Base-by-base conservation (phyloP, 805 yeast genomes). In the Kodamaea nitidulidarum region DNA sequence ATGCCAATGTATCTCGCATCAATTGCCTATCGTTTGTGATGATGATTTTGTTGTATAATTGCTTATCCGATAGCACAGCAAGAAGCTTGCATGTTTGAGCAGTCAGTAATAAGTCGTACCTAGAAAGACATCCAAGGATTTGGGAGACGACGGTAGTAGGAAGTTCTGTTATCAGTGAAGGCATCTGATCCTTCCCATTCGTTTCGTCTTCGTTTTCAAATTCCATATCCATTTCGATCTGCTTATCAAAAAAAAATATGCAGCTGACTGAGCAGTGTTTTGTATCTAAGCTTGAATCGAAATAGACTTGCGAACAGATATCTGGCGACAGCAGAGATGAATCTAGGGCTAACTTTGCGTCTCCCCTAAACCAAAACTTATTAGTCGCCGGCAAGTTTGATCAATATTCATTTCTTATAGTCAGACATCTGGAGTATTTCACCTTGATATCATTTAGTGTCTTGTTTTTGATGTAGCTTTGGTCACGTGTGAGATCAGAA, bases 11-110 rank as follows among this genome's bases (percentile, higher is more conserved):
- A 26, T 35, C 39, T 15, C 7, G 12, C 15, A 35, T 35, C 31
- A 35, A 15, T 6, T 30, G 42, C 15, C 25, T 20, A 15, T 51
- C 50, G 12, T 37, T 47, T 7, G 50, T 42, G 15, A 61, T 43
- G 2, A 54, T 44, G 8, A 60, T 47, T 21, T 46, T 49, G 11
- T 43, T 40, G 43, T 60, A 59, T 9, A 61, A 34, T 20, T 52
- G 46, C 17, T 40, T 40, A 1, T 50, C 50, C 1, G 65, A 62
- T 2, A 60, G 63, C 12, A 54, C 41, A 37, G 56, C 60, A n/a
- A 58, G 47, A 33, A 43, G 37, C 24, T 49, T 44, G 31, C 57
- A 49, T 4, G 52, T 37, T 4, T 49, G 22, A 22, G 60, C 52
- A 6, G 57, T 31, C 16, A 40, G 50, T 15, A 56, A 43, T 18